These are phyloP conservation scores for Hippophae gyantsensis DNA, from an alignment of 306 rosid genomes.

Conservation along the genomic window DNA sequence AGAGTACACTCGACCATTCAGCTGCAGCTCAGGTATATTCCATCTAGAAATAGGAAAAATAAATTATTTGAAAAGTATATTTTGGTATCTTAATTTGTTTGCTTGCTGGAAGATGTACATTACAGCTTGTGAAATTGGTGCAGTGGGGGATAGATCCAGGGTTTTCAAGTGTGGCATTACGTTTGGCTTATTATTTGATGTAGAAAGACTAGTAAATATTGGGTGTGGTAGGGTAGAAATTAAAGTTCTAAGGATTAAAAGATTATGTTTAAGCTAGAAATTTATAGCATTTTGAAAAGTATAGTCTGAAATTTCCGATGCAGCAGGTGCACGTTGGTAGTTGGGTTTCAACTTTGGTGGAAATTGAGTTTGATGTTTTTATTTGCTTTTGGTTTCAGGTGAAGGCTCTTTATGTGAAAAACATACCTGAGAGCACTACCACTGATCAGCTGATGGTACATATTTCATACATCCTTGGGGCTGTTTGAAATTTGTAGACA, in stretches of 20 bases:
- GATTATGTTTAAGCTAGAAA: neutral
- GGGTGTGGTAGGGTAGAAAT: neutral
- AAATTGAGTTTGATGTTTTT: neutral
- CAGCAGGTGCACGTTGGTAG: no score
- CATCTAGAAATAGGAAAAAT: neutral
- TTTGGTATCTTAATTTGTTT: no score
- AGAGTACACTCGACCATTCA: conserved; percentile 63
- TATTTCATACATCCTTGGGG: conserved; percentile 1
- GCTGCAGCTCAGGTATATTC: conserved; percentile 71
- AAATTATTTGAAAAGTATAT: neutral
- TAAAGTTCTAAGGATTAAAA: neutral
- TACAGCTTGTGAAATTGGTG: no score
- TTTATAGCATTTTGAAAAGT: neutral
- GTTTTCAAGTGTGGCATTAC: no score
- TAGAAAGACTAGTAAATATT: neutral
- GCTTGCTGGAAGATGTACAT: no score
- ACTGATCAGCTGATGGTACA: conserved; percentile 86
- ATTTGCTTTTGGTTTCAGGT: conserved; percentile 44
- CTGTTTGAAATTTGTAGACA: neutral
- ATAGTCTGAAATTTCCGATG: no score
- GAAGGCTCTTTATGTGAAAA: conserved; percentile 93
- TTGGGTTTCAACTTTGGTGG: no score
- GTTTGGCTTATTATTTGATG: neutral
- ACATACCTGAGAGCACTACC: conserved; percentile 86
- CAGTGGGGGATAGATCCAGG: no score